phyloP scores from a whole-genome alignment of 2,329 filamentous ascomycete genomes.

The Cordyceps farinosa region DNA sequence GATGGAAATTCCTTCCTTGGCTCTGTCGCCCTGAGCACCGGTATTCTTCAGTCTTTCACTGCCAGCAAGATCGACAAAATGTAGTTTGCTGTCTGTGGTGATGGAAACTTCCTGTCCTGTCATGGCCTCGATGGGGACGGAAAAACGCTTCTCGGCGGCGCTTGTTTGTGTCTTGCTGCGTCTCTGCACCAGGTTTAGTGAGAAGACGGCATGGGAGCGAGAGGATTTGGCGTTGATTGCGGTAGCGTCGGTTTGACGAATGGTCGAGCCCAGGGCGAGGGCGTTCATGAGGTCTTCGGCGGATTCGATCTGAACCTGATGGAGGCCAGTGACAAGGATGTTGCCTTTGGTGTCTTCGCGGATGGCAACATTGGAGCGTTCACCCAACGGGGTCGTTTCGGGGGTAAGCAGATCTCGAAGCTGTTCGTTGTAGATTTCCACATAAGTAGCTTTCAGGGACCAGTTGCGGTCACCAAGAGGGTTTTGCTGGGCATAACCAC shows the following conservation, averaged over 20 bases:
- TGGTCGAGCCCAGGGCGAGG: slow-evolving; percentile 86
- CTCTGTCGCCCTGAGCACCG: slow-evolving; percentile 87
- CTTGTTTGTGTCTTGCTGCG: slow-evolving; percentile 57
- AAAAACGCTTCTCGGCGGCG: slow-evolving; percentile 76
- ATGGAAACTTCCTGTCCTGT: slow-evolving; percentile 62
- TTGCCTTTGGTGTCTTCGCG: slow-evolving; percentile 93
- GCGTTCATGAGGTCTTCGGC: slow-evolving; percentile 87
- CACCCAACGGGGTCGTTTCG: slow-evolving; percentile 63
- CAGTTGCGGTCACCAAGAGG: slow-evolving; percentile 70
- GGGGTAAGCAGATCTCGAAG: slow-evolving; percentile 83
- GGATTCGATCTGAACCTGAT: slow-evolving; percentile 83
- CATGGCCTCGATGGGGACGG: slow-evolving; percentile 79
- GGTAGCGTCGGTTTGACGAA: slow-evolving; percentile 94
- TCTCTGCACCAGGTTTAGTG: slow-evolving; percentile 85
- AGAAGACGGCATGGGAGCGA: slow-evolving; percentile 95
- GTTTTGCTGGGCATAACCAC: slow-evolving; percentile 55
- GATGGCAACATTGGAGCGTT: slow-evolving; percentile 80
- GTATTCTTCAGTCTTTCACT: slow-evolving; percentile 98
- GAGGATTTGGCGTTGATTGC: slow-evolving; percentile 98
- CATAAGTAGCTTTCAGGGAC: slow-evolving; percentile 91
- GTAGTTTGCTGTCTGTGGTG: slow-evolving; percentile 94
- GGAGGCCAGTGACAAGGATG: slow-evolving; percentile 87
- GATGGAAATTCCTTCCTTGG: slow-evolving; percentile 95
- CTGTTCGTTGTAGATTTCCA: slow-evolving; percentile 97
- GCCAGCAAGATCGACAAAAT: slow-evolving; percentile 96